phyloP scores from a whole-genome alignment of 2,329 filamentous ascomycete species.

The Calonectria ilicicola region DNA sequence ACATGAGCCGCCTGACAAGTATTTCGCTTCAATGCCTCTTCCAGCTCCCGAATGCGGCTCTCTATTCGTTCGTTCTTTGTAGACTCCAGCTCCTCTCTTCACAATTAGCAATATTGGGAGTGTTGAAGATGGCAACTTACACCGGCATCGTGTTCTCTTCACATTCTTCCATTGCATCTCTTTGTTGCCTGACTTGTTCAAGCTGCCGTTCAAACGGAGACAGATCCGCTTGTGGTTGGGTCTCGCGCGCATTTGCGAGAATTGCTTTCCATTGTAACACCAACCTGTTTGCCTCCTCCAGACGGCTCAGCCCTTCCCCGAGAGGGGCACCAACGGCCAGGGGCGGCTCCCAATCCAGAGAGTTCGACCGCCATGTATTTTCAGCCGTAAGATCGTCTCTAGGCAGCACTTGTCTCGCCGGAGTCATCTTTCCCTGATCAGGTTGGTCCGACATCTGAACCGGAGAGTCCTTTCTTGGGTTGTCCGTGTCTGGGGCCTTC shows the following conservation, averaged over 20 bases:
- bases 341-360: conserved; percentile 38
- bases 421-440: background rate
- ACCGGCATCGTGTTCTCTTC: conserved; percentile 37
- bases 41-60: conserved; percentile 18
- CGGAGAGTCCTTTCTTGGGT: background rate
- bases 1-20: conserved; percentile 19
- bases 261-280: conserved; percentile 43
- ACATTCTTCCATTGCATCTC: conserved; percentile 34
- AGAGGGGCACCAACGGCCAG: conserved; percentile 37
- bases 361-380: conserved; percentile 17
- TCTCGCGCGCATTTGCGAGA: conserved; percentile 30
- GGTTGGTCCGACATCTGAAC: background rate
- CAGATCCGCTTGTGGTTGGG: conserved; percentile 35
- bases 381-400: background rate
- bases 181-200: conserved; percentile 19
- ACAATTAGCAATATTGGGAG: conserved; percentile 7
- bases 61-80: conserved; percentile 33
- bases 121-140: conserved; percentile 25
- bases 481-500: background rate
- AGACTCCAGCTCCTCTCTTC: conserved; percentile 39
- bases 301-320: conserved; percentile 35
- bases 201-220: conserved; percentile 34
- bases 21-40: conserved; percentile 18
- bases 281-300: conserved; percentile 38
- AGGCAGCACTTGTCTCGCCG: background rate